Percentiles rank a stretch among this genome's conserved stretches.
Conservation (phyloP, 192 early-diverging fungal species). For the Linnemannia schmuckeri region DNA sequence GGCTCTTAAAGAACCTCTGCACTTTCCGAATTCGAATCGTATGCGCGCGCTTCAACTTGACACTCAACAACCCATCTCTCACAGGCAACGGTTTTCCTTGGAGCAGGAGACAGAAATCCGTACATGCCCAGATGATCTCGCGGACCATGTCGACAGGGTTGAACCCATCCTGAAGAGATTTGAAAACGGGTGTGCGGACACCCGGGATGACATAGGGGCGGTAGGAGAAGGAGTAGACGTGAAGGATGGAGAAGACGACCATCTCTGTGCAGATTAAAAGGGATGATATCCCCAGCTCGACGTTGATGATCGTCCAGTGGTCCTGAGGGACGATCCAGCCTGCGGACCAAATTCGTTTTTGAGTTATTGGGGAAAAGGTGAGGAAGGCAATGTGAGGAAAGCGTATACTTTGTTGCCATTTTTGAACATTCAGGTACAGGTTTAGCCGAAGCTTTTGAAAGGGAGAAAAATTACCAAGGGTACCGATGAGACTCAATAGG, state of each 20-base stretch:
- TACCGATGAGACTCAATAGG: conserved; percentile 33
- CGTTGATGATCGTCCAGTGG: conserved; percentile 46
- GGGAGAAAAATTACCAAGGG: conserved; percentile 29
- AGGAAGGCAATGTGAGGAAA: background rate
- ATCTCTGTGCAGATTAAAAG: conserved; percentile 56
- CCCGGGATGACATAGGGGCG: conserved; percentile 38
- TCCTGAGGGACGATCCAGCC: conserved; percentile 23
- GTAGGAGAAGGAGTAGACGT: conserved; percentile 56
- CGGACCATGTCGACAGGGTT: conserved; percentile 57
- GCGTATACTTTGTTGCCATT: too few species aligned
- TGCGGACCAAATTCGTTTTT: conserved; percentile 9
- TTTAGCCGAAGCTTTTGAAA: background rate
- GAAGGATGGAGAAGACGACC: conserved; percentile 55
- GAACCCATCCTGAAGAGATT: conserved; percentile 45
- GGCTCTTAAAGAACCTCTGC: conserved; percentile 26
- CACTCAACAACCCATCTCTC: conserved; percentile 22
- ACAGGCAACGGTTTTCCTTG: conserved; percentile 30
- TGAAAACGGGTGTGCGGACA: conserved; percentile 13
- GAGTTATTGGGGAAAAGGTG: background rate
- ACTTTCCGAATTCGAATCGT: conserved; percentile 33
- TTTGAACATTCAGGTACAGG: background rate
- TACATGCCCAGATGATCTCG: conserved; percentile 46
- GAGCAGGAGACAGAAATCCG: conserved; percentile 30
- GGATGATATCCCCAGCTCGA: conserved; percentile 47
- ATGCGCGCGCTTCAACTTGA: conserved; percentile 35